Evolutionary conservation across 208 protist genomes (phyloP), one percentile per base, ranked within the genome.

Genomic region (Leishmania tropica): DNA sequence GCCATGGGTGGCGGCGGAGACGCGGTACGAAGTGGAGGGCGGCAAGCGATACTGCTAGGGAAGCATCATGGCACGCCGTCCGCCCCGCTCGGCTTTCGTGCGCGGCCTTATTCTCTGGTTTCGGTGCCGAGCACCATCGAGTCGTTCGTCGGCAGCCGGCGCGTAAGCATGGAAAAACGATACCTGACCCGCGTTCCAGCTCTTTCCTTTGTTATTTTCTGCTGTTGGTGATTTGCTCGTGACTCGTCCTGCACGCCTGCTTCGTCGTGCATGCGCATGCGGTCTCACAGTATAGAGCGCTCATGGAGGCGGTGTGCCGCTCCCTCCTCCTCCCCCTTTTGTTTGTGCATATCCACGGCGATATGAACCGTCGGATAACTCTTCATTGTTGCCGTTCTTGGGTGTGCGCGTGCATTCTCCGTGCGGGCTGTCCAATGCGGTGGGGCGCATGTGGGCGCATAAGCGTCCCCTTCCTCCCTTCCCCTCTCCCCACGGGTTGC

Each of bases 1-100:
- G 82, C 87, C 87, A 54, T 90, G 87, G 87, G 51, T 90, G 8
- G 60, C 85, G 13, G 62, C 75, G 4, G 87, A 90, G 85, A 85
- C 80, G 11, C 79, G 87, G 6, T 81, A 83, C 53, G 87, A 90
- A 78, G 81, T 90, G 51, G 87, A 92, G 76, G 87, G 87, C 48
- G 87, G 85, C 15, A 88, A 83, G 60, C 73, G 78, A 13, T 87
- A 86, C 67, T 88, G 82, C 47, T 85, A 81, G 76, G 54, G 37
- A 17, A 4, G 3, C 13, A 28, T 47, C 15, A 3, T 35, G 37
- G 11, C 21, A 71, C 65, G 21, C 37, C 37, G 4, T 42, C 15
- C 65, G 6, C 24, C 31, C 62, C 24, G 45, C 45, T 47, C 28
- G 24, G n/a, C 60, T 62, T 31, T n/a, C 11, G 56, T 31, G 56